Evolutionary conservation across 2,329 filamentous ascomycete species (phyloP), one percentile per base, ranked within the genome.

Genomic region (Alternaria consortialis): DNA sequence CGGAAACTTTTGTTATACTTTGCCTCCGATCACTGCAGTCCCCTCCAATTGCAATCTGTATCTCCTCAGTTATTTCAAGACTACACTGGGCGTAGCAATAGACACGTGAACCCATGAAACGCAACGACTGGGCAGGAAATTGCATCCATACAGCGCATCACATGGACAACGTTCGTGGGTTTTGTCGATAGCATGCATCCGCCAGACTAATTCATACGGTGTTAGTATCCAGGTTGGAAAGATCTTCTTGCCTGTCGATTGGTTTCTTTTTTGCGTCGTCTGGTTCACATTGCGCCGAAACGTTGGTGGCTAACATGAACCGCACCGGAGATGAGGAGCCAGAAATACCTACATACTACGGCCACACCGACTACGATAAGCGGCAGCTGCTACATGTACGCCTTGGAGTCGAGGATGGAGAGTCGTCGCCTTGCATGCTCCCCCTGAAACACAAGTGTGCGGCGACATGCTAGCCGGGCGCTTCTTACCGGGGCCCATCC

Each of bases 391-490:
- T 56, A 64, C 68, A 68, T 58, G 55, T 63, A 29, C 43, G 64
- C 37, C 59, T 55, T 57, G 54, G 48, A 29, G 36, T 61, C 43
- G 53, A 53, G 40, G 58, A 40, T 39, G 56, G 36, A 51, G 62
- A 60, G 62, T 65, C 44, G 54, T 62, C 46, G 53, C 53, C 56
- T 62, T 37, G 58, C 51, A 50, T 43, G 25, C 37, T 62, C 69
- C 56, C 7, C 68, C 68, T 70, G 68, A 70, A 67, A 69, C 71
- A 55, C 58, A 65, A 64, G 59, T 59, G 68, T 66, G 69, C 71
- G 68, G 63, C 59, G 59, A 68, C 70, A 65, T 65, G 58, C 64
- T 63, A 56, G 57, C 63, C 62, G 60, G 67, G 74, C 73, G 72
- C 66, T 72, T 76, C 40, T 58, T 67, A 67, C 62, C 53, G 53